Conservation (phyloP, 2,329 filamentous ascomycete species). For the Penicillium sp. region DNA sequence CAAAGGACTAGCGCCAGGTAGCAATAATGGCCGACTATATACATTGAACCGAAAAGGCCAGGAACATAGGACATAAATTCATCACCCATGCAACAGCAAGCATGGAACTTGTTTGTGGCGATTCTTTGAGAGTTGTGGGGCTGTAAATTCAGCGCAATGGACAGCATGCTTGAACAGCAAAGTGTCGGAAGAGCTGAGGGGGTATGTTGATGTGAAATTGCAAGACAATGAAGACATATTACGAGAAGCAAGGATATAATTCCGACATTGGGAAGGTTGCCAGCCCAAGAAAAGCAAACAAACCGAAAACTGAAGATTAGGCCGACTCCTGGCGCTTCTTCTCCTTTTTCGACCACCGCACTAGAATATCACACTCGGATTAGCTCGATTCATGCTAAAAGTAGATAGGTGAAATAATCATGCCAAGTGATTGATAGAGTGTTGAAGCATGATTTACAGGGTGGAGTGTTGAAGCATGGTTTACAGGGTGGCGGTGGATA, state of each 20-base stretch:
- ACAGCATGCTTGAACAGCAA: background rate
- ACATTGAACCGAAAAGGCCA: background rate
- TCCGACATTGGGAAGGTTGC: background rate
- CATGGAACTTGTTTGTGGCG: background rate
- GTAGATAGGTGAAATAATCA: background rate
- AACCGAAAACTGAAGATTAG: constrained; percentile 8
- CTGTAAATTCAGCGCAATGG: background rate
- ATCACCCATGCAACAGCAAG: constrained; percentile 1
- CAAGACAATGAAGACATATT: constrained; percentile 9
- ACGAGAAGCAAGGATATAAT: background rate
- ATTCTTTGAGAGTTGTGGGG: background rate
- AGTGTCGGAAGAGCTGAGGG: constrained; percentile 1
- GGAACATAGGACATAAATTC: constrained; percentile 2
- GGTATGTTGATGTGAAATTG: constrained; percentile 15
- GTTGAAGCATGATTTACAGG: background rate
- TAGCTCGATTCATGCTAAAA: background rate
- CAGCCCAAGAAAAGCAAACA: constrained; percentile 1
- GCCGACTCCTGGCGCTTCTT: constrained; percentile 60
- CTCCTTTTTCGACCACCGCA: constrained; percentile 68
- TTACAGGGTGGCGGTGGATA: background rate
- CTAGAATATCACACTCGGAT: constrained; percentile 30
- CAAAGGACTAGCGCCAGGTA: background rate
- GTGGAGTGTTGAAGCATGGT: background rate
- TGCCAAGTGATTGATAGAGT: background rate
- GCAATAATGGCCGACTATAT: background rate